Evolutionary conservation across 176 grass and related monocot species (phyloP), one percentile per base, ranked within the genome.

Genomic region (Aegilops longissima): DNA sequence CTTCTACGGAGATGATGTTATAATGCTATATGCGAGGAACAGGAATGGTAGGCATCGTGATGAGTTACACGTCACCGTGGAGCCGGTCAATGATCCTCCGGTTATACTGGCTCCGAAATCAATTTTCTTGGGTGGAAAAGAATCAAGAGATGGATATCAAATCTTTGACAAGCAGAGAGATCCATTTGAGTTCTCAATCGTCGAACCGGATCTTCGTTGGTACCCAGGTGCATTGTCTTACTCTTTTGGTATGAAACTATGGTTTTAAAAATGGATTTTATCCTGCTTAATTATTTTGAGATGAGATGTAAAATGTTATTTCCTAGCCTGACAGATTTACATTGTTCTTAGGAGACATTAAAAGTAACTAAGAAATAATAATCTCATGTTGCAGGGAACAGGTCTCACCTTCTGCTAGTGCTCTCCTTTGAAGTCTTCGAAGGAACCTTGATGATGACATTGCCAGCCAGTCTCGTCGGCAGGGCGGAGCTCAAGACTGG

Each of bases 21-120:
- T 97, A 78, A 36, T 54, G 70, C 78, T 97, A 24, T 38, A 84
- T 87, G 87, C 89, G 27, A 87, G 40, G 61, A 85, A 90, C 47
- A 84, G 89, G 63, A 91, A 93, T 45, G 95, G 93, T 59, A 27
- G 86, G 36, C 36, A 86, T 82, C 85, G 80, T 34, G 76, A 80
- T 80, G 40, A 78, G 70, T 49, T 97, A 51, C 69, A 89, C 6
- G 84, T 93, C 29, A 80, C 67, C 9, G 95, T 97, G 77, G 85
- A 91, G 20, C 93, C 93, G 63, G 70, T 95, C 27, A 97, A 95
- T 90, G 95, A 97, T 72, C 90, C 85, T 80, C 89, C 95, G 27
- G 49, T 91, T 59, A 89, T 95, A 87, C 23, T 90, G 73, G 82
- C 93, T 84, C 95, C 95, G 68, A 86, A 76, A 47, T 85, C 93